A percentile compares a stretch with the other conserved stretches of the same genome.
These are phyloP conservation scores for Carex kokanica DNA, from an alignment of 176 grass and related monocot species.

Conservation along the genomic window DNA sequence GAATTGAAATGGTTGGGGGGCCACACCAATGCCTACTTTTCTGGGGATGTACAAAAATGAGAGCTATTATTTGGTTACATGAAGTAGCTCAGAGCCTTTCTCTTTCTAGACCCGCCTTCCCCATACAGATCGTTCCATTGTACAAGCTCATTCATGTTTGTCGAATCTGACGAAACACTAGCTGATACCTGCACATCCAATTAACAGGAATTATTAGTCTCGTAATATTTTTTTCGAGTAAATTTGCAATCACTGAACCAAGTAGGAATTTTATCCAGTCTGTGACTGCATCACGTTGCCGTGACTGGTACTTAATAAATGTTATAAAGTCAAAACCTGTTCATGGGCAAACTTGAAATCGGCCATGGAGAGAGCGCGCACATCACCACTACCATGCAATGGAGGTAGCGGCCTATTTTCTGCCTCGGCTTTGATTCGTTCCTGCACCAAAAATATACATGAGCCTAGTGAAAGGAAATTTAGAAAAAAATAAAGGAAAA, in stretches of 20 bases:
- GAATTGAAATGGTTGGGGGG: not conserved
- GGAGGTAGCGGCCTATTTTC: slow-evolving; percentile 54
- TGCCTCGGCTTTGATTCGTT: slow-evolving; percentile 54
- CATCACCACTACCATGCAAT: slow-evolving; percentile 48
- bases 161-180: slow-evolving; percentile 86
- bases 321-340: slow-evolving; percentile 43
- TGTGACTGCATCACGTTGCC: not conserved
- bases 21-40: slow-evolving; percentile 14
- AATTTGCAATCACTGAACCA: slow-evolving; percentile 19
- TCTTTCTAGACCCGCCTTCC: slow-evolving; percentile 97
- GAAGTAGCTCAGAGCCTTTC: slow-evolving; percentile 92
- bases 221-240: not conserved
- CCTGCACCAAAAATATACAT: slow-evolving; percentile 42
- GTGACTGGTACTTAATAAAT: not conserved
- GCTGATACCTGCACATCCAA: slow-evolving; percentile 71
- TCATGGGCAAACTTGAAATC: slow-evolving; percentile 90
- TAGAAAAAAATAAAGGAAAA: not conserved
- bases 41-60: slow-evolving; percentile 37
- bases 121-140: slow-evolving; percentile 93
- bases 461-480: not conserved
- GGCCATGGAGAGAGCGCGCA: slow-evolving; percentile 55
- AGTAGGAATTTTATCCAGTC: not conserved
- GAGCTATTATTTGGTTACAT: slow-evolving; percentile 54
- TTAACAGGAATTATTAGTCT: not conserved
- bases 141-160: slow-evolving; percentile 81